Evolutionary conservation across 2,329 filamentous ascomycete species (phyloP).

Genomic region (Elsinoe batatas): DNA sequence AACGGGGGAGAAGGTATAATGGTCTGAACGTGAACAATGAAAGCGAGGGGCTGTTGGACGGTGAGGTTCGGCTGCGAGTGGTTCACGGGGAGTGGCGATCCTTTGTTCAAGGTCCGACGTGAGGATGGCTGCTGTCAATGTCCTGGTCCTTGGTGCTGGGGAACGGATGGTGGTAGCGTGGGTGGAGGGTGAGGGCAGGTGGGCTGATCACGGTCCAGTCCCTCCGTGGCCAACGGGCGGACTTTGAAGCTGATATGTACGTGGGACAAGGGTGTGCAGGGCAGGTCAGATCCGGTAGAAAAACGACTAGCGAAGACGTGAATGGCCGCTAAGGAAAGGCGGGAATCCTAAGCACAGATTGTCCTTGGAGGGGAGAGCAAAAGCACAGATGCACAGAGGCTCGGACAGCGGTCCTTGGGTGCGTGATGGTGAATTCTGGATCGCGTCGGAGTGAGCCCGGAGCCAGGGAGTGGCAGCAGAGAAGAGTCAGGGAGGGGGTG

Average conservation of each 20-base stretch:
- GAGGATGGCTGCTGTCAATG: constrained; percentile 19
- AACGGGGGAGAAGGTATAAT: constrained; percentile 10
- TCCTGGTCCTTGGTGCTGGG: constrained; percentile 23
- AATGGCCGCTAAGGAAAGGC: constrained; percentile 12
- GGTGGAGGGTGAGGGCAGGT: constrained; percentile 17
- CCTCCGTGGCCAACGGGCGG: constrained; percentile 23
- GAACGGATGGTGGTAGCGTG: constrained; percentile 31
- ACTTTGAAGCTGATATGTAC: constrained; percentile 34
- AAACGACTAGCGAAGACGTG: constrained; percentile 14
- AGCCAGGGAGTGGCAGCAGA: background rate
- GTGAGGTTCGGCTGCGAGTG: constrained; percentile 17
- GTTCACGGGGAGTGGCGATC: constrained; percentile 36
- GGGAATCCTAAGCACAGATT: constrained; percentile 11
- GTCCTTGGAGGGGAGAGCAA: background rate
- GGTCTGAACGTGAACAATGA: constrained; percentile 13
- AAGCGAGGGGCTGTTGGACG: constrained; percentile 15
- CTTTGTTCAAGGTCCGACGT: constrained; percentile 41
- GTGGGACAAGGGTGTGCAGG: constrained; percentile 26
- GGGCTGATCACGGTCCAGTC: constrained; percentile 37
- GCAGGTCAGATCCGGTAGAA: constrained; percentile 12
- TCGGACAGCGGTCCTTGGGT: constrained; percentile 9
- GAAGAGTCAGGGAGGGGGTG: constrained; percentile 9
- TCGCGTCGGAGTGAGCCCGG: constrained; percentile 14
- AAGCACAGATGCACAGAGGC: constrained; percentile 3
- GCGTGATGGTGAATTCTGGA: constrained; percentile 1